Conservation (phyloP, 108 stramenopile genomes). For the Fragilariopsis cylindrus region DNA sequence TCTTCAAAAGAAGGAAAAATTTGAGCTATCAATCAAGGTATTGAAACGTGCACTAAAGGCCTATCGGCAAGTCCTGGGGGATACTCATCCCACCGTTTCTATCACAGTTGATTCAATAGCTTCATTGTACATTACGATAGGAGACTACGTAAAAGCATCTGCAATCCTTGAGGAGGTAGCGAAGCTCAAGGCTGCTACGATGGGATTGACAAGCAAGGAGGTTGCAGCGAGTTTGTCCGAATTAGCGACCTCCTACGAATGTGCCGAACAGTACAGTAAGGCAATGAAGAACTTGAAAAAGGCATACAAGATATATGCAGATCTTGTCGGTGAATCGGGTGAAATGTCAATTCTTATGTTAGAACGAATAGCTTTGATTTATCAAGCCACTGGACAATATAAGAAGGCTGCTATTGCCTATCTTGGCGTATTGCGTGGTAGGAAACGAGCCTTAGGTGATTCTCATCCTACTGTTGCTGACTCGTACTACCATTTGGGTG, state of each 20-base stretch:
- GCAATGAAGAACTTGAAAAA: conserved; percentile 65
- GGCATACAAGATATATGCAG: conserved; percentile 57
- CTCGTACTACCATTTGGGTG: conserved; percentile 55
- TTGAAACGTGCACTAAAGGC: conserved; percentile 56
- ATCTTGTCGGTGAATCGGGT: conserved; percentile 45
- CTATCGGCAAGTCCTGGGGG: conserved; percentile 55
- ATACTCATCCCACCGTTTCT: conserved; percentile 49
- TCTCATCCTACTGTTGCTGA: conserved; percentile 46
- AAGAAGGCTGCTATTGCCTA: conserved; percentile 61
- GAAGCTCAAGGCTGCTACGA: conserved; percentile 60
- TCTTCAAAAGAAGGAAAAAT: conserved; percentile 47
- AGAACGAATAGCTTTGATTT: conserved; percentile 53
- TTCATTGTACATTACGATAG: conserved; percentile 49
- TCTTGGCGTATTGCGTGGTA: conserved; percentile 52
- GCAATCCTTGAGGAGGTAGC: conserved; percentile 63
- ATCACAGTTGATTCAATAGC: conserved; percentile 61
- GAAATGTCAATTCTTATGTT: conserved; percentile 42
- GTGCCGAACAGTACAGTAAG: conserved; percentile 48
- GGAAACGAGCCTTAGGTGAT: conserved; percentile 44
- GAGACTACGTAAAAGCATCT: conserved; percentile 58
- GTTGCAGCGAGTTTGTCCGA: conserved; percentile 51
- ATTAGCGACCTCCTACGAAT: conserved; percentile 57
- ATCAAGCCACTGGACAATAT: conserved; percentile 47
- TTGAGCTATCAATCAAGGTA: conserved; percentile 54
- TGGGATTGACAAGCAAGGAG: conserved; percentile 43